Percentiles rank a stretch among this genome's conserved stretches.
These are phyloP conservation scores for Podospora bellae-mahoneyi DNA, from an alignment of 495 filamentous ascomycete genomes.

Conservation along the genomic window DNA sequence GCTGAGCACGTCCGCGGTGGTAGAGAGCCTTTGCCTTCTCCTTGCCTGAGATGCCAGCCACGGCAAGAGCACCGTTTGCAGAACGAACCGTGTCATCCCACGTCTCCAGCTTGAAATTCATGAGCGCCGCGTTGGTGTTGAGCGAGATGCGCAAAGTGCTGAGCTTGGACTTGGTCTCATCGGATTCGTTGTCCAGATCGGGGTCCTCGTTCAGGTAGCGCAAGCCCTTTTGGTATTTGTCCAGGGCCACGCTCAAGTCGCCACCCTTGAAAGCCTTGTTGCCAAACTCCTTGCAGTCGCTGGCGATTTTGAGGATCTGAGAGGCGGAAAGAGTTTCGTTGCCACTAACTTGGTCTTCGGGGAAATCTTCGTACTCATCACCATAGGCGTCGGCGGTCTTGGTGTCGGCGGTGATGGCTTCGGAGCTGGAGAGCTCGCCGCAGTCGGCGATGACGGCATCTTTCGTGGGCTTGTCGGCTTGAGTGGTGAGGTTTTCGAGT, in stretches of 20 bases:
- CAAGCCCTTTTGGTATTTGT: slow-evolving; percentile 97
- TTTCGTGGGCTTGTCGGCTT: slow-evolving; percentile 72
- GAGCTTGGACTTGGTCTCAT: slow-evolving; percentile 62
- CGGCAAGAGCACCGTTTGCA: slow-evolving; percentile 71
- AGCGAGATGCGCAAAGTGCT: slow-evolving; percentile 55
- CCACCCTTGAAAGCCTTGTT: slow-evolving; percentile 86
- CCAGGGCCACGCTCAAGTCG: slow-evolving; percentile 66
- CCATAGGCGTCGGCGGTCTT: slow-evolving; percentile 74
- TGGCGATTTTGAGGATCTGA: slow-evolving; percentile 72
- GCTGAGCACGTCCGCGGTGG: slow-evolving; percentile 70
- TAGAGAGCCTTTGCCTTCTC: slow-evolving; percentile 89
- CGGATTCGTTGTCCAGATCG: slow-evolving; percentile 63
- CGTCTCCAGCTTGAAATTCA: slow-evolving; percentile 74
- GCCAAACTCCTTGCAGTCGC: slow-evolving; percentile 86
- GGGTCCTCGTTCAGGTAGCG: slow-evolving; percentile 91
- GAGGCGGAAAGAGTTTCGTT: slow-evolving; percentile 51
- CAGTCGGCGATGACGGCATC: slow-evolving; percentile 79
- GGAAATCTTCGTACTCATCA: slow-evolving; percentile 94
- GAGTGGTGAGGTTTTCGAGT: slow-evolving; percentile 82
- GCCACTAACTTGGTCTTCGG: slow-evolving; percentile 67
- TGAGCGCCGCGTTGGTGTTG: slow-evolving; percentile 41
- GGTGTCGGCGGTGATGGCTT: slow-evolving; percentile 57
- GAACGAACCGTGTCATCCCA: slow-evolving; percentile 64
- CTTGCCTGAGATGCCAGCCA: slow-evolving; percentile 60
- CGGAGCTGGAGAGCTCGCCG: slow-evolving; percentile 73